Evolutionary conservation across 108 stramenopile genomes (phyloP).

Genomic region (Chaetoceros tenuissimus): DNA sequence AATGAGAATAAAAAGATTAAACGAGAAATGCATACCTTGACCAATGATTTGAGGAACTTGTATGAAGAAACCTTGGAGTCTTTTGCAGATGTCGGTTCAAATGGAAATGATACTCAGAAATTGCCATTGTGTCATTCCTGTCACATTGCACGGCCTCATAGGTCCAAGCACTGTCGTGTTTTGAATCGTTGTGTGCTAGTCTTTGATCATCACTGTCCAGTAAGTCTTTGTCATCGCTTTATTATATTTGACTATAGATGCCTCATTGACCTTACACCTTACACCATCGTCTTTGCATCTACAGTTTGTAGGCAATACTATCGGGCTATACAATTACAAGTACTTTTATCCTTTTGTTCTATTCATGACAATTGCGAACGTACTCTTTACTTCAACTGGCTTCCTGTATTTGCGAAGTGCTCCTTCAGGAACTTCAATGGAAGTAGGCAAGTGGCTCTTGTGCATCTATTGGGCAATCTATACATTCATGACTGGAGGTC

Average conservation of each 20-base stretch:
- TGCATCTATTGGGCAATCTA: constrained; percentile 60
- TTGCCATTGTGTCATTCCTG: constrained; percentile 92
- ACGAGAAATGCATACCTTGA: constrained; percentile 26
- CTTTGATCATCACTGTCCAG: constrained; percentile 99
- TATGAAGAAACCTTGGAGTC: constrained; percentile 75
- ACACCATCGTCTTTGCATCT: no score
- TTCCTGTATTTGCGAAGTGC: constrained; percentile 33
- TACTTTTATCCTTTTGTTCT: constrained; percentile 84
- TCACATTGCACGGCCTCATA: constrained; percentile 82
- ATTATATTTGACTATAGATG: no score
- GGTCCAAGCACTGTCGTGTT: constrained; percentile 93
- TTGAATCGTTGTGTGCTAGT: constrained; percentile 78
- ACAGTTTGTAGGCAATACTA: constrained; percentile 92
- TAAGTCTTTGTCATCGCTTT: no score
- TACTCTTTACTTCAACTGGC: constrained; percentile 40
- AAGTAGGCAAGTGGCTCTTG: constrained; percentile 15
- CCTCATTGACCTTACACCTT: no score
- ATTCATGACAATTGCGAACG: constrained; percentile 35
- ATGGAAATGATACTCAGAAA: constrained; percentile 13
- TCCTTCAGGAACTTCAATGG: constrained; percentile 11
- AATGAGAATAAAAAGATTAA: constrained; percentile 31
- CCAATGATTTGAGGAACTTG: constrained; percentile 39
- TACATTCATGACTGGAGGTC: constrained; percentile 41
- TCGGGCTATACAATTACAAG: constrained; percentile 93
- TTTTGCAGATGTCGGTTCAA: constrained; percentile 43